Base-by-base conservation (phyloP, 2,329 filamentous ascomycete species). In the Pseudocercospora fuligena region DNA sequence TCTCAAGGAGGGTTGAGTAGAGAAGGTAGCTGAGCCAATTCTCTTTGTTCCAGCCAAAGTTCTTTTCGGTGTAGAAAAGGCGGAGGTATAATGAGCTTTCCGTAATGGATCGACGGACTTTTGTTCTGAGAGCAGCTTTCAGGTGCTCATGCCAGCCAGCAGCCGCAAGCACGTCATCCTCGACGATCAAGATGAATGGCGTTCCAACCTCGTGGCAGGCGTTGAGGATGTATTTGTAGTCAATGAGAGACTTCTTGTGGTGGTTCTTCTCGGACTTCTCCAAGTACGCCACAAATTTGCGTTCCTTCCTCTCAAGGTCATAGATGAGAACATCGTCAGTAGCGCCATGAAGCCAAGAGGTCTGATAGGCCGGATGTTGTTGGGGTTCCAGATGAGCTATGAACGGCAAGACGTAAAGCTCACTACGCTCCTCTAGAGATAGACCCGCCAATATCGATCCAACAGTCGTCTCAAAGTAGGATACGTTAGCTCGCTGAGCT, bases 61-160 rank as follows among this genome's bases (percentile, higher is more conserved):
- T 80, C 59, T 80, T 74, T 62, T 83, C 81, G 0, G 80, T 82
- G 65, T 82, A 83, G 73, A 84, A 84, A 12, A 84, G 74, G 2
- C 81, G 80, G 19, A 84, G 74, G 69, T 84, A 83, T 6, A 82
- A 72, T 69, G 78, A 79, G 29, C 66, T 40, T 16, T 63, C 43
- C 4, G 47, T 19, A 14, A 25, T 70, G 11, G 43, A 57, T 14
- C 51, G 23, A 14, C 59, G 21, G 6, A 63, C 27, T 16, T 49
- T 46, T 9, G 57, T 49, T 14, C 23, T 36, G 0, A 25, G 29
- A 43, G 47, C 57, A 7, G 47, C 66, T 46, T 80, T 73, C 0
- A 79, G 80, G 4, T 81, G 78, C 57, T 80, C 74, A 68, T 80
- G 83, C 82, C 83, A 84, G 12, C 82, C 82, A 59, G 83, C 81